Evolutionary conservation across 2,329 filamentous ascomycete species (phyloP).

Genomic region (Juglanconis oblonga): DNA sequence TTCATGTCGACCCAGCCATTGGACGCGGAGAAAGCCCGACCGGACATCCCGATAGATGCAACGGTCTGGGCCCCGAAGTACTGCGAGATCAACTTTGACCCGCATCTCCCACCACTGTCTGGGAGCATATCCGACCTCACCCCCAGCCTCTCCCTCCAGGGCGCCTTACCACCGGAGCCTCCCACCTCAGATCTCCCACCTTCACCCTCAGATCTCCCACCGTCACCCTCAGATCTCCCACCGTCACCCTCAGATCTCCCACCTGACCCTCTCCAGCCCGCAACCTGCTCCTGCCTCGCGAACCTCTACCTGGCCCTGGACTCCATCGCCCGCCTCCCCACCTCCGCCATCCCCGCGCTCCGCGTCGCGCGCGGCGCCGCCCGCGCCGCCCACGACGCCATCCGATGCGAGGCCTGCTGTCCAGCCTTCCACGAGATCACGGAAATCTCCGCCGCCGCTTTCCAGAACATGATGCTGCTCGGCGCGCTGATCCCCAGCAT

Average conservation of each 20-base stretch:
- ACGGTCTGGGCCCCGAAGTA: not conserved
- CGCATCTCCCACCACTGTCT: not conserved
- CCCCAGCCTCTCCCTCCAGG: constrained; percentile 13
- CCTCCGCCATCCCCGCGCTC: constrained; percentile 44
- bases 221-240: not conserved
- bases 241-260: not conserved
- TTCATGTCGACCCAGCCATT: constrained; percentile 17
- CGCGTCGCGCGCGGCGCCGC: constrained; percentile 45
- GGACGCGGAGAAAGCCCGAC: constrained; percentile 8
- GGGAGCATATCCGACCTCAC: not conserved
- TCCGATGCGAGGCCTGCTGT: constrained; percentile 50
- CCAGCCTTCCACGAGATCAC: constrained; percentile 25
- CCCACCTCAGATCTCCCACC: constrained; percentile 6
- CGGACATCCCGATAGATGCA: not conserved
- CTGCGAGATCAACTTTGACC: constrained; percentile 1
- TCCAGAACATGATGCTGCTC: constrained; percentile 59
- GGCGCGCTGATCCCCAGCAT: constrained; percentile 56
- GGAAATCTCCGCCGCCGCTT: constrained; percentile 42
- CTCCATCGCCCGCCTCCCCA: constrained; percentile 45
- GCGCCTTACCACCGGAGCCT: constrained; percentile 7
- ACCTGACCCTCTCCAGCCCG: not conserved
- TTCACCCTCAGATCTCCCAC: not conserved
- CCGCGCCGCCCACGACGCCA: constrained; percentile 47
- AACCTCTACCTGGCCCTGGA: constrained; percentile 50
- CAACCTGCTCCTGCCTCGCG: constrained; percentile 45